A percentile compares a stretch with the other conserved stretches of the same genome.
These are phyloP conservation scores for Chlorella sp. DNA, from an alignment of 139 green algal genomes.

Conservation along the genomic window DNA sequence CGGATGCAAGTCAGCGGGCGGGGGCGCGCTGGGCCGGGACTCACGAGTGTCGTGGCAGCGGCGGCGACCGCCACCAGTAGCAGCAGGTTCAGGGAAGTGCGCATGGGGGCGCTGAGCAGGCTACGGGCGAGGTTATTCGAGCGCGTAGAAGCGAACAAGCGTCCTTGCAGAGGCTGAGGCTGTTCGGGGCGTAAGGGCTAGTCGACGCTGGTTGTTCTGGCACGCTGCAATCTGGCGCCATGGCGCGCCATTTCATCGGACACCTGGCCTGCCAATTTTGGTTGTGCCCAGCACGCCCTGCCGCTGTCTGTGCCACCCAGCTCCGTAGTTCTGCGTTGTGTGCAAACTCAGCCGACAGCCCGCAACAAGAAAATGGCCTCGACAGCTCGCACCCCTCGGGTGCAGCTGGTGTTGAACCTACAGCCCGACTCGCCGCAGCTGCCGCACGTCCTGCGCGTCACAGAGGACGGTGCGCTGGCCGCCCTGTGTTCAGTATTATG, in stretches of 20 bases:
- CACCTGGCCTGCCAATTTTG: background rate
- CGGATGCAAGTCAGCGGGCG: background rate
- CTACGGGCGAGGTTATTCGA: background rate
- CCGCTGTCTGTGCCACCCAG: background rate
- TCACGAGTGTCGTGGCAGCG: background rate
- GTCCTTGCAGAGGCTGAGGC: no score
- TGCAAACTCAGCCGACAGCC: background rate
- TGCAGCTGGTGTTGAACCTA: constrained; percentile 22
- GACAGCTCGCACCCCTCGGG: constrained; percentile 12
- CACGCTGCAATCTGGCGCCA: no score
- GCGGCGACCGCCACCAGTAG: background rate
- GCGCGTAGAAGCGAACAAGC: no score
- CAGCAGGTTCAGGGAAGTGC: background rate
- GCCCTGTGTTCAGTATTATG: background rate
- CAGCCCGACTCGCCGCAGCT: background rate
- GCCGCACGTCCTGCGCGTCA: constrained; percentile 9
- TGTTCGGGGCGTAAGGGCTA: no score
- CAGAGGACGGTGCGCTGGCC: background rate
- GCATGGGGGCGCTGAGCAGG: background rate
- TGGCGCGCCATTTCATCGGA: background rate
- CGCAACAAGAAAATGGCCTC: background rate
- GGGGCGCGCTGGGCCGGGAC: background rate
- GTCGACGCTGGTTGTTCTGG: no score
- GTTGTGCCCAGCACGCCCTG: background rate
- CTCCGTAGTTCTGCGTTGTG: background rate